phyloP scores from a whole-genome alignment of 192 early-diverging fungal genomes.

The Phlyctochytrium bullatum region DNA sequence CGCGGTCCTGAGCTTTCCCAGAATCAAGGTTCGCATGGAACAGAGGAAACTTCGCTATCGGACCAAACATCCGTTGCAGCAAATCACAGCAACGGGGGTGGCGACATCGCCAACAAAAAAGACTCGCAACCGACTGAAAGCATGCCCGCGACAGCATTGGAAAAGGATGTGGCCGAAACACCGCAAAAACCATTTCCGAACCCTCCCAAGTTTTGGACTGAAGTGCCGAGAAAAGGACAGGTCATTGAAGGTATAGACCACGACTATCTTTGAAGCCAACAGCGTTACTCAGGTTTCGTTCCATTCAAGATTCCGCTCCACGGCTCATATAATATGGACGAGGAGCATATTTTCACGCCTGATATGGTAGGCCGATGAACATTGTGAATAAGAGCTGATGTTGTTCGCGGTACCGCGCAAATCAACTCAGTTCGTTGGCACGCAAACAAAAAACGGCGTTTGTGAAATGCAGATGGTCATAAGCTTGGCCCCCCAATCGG shows the following conservation, averaged over 20 bases:
- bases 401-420: background rate
- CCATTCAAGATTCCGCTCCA: slow-evolving; percentile 1
- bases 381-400: too few relatives aligned
- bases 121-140: too few relatives aligned
- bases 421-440: background rate
- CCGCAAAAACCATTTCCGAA: background rate
- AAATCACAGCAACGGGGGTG: too few relatives aligned
- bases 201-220: background rate
- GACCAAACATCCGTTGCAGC: too few relatives aligned
- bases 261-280: background rate
- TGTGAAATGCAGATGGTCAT: background rate
- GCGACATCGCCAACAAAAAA: too few relatives aligned
- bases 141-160: too few relatives aligned
- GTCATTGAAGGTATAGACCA: background rate
- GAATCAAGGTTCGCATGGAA: too few relatives aligned
- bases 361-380: too few relatives aligned
- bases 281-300: background rate
- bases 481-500: background rate
- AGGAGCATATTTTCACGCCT: slow-evolving; percentile 7
- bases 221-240: background rate
- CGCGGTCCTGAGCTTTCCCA: too few relatives aligned
- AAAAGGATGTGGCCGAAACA: too few relatives aligned
- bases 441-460: background rate
- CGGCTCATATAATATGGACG: background rate
- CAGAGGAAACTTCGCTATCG: too few relatives aligned